Evolutionary conservation across 1,284 basidiomycete genomes (phyloP).

Genomic region (Cerioporus squamosus): DNA sequence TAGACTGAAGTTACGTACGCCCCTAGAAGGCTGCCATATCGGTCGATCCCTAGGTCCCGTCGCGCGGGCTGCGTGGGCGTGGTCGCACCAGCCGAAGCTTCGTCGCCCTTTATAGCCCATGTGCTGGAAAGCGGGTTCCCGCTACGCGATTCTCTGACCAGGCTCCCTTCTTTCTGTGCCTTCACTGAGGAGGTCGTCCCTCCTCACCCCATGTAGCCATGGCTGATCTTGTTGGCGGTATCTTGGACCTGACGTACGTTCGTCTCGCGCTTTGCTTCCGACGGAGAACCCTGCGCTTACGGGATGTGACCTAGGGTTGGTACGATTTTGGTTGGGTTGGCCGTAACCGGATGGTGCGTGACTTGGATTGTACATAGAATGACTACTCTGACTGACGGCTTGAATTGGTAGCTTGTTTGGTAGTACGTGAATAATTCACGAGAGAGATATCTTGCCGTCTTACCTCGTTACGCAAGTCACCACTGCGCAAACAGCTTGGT

Average conservation of each 20-base stretch:
- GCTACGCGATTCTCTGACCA: neutral
- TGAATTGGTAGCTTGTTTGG: conserved; percentile 7
- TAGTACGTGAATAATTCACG: neutral
- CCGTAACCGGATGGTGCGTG: conserved; percentile 9
- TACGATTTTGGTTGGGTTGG: conserved; percentile 4
- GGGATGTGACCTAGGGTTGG: neutral
- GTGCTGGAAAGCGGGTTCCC: neutral
- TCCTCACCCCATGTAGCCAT: conserved; percentile 9
- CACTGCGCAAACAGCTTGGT: conserved; percentile 7
- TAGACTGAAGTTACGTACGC: neutral
- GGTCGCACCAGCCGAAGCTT: neutral
- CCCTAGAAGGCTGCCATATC: neutral
- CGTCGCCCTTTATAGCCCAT: conserved; percentile 5
- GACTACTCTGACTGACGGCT: neutral
- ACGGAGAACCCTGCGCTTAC: neutral
- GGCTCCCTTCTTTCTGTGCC: neutral
- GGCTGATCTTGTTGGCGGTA: neutral
- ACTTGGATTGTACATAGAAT: neutral
- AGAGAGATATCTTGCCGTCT: neutral
- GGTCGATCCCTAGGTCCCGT: neutral
- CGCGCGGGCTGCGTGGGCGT: neutral
- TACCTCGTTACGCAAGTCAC: neutral
- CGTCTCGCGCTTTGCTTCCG: neutral
- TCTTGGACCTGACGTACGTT: conserved; percentile 11
- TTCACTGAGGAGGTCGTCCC: neutral